Evolutionary conservation across 306 rosid genomes (phyloP).

Genomic region (Pyrus bretschneideri): DNA sequence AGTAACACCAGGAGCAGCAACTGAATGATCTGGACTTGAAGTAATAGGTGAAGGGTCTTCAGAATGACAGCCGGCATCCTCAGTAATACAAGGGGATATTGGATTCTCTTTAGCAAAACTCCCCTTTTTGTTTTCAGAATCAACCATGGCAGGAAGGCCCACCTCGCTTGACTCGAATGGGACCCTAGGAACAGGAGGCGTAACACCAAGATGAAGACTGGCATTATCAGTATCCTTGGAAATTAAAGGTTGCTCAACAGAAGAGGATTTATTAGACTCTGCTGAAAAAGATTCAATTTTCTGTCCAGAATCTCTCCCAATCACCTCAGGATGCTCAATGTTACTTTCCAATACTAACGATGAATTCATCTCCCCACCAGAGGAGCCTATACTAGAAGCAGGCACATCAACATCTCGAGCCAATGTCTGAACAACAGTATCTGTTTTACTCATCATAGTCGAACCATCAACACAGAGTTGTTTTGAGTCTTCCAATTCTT

Average conservation of each 20-base stretch:
- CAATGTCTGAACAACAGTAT: slow-evolving; percentile 26
- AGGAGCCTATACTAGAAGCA: slow-evolving; percentile 16
- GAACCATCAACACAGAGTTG: slow-evolving; percentile 24
- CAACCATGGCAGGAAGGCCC: slow-evolving; percentile 1
- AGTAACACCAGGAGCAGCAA: background rate
- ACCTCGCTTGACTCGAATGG: background rate
- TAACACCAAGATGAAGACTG: slow-evolving; percentile 10
- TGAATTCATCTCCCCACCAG: slow-evolving; percentile 17
- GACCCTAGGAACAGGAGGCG: background rate
- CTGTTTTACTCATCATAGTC: slow-evolving; percentile 13
- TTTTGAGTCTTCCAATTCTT: slow-evolving; percentile 28
- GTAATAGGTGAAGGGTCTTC: background rate
- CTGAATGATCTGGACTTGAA: slow-evolving; percentile 1
- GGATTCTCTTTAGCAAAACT: slow-evolving; percentile 5
- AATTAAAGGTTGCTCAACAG: slow-evolving; percentile 14
- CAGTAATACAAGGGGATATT: slow-evolving; percentile 4
- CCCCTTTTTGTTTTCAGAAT: background rate
- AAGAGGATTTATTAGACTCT: slow-evolving; percentile 30
- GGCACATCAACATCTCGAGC: slow-evolving; percentile 19
- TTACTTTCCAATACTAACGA: slow-evolving; percentile 23
- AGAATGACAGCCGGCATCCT: slow-evolving; percentile 8
- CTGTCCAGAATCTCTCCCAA: slow-evolving; percentile 21
- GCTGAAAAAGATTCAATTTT: slow-evolving; percentile 26
- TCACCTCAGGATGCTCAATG: slow-evolving; percentile 18
- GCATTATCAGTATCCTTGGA: slow-evolving; percentile 19